Evolutionary conservation across 75 land plant genomes (phyloP), one percentile per base, ranked within the genome.

Genomic region (Picea glauca): DNA sequence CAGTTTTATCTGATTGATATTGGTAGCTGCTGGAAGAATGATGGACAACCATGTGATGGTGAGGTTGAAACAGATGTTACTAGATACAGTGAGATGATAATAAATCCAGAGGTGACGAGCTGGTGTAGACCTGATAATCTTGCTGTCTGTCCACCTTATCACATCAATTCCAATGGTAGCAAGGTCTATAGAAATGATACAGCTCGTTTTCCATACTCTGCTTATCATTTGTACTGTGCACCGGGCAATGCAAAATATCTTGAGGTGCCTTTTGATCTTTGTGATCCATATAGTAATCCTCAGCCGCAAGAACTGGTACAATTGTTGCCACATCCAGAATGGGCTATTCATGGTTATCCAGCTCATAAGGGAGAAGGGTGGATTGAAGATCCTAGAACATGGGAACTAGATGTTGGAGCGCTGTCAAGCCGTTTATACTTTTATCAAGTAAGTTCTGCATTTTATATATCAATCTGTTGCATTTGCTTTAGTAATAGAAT

Each of bases 21-120:
- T 5, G 99, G 99, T 1, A 91, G 99, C 74, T 96, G 99, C 73
- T 96, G 99, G 99, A 96, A 96, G 85, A 94, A 96, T 80, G 78
- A 92, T 62, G 99, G 99, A 14, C 11, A 38, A 7, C 87, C 91
- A 0, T 96, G 99, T 72, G 87, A 96, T 57, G 99, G 97, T 6
- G 87, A 92, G 35, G 87, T 89, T 23, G 79, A 83, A 12, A 89
- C 93, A 9, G 88, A 87, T 76, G 88, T 87, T 0, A 87, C 88
- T 30, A 79, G 88, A 57, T 87, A 87, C 78, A 86, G 84, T 58
- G 88, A 87, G 74, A 87, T 87, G 88, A 87, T 87, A 72, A 87
- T 87, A 73, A 87, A 87, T 58, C 88, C 88, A 12, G n/a, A 75
- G 11, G 81, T 75, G 57, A 31, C 79, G 33, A 58, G 60, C n/a